These are phyloP conservation scores for Myriosclerotinia curreyana DNA, from an alignment of 2,329 filamentous ascomycete genomes.

Conservation along the genomic window DNA sequence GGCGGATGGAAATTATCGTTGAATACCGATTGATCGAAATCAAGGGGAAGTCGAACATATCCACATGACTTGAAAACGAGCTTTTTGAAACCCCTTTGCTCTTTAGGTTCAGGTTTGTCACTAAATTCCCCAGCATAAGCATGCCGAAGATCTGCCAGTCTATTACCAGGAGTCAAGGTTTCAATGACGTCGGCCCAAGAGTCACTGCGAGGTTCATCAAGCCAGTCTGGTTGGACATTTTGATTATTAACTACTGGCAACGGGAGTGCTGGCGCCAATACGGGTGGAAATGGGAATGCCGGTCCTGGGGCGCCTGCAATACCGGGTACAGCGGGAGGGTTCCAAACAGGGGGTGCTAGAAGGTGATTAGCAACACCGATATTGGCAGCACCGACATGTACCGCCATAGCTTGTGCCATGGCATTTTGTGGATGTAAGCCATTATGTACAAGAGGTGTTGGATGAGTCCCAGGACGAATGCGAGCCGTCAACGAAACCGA, in stretches of 20 bases:
- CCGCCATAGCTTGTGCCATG: constrained; percentile 15
- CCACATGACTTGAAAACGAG: constrained; percentile 38
- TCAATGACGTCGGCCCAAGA: constrained; percentile 53
- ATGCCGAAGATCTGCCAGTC: constrained; percentile 44
- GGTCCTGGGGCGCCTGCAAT: background rate
- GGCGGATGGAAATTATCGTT: constrained; percentile 21
- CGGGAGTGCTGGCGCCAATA: background rate
- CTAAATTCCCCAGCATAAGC: constrained; percentile 39
- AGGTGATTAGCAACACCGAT: background rate
- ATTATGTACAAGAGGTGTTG: constrained; percentile 24
- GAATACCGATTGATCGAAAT: constrained; percentile 35
- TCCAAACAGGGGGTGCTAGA: background rate
- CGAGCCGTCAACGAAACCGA: constrained; percentile 62
- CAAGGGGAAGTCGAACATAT: constrained; percentile 36
- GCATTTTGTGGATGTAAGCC: constrained; percentile 14
- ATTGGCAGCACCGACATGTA: background rate
- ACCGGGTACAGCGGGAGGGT: background rate
- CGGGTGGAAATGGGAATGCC: background rate
- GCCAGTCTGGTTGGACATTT: constrained; percentile 32
- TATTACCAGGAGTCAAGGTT: constrained; percentile 48
- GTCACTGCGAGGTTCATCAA: constrained; percentile 42
- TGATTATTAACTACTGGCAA: constrained; percentile 16
- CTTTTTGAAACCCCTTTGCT: constrained; percentile 29
- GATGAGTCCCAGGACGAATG: constrained; percentile 34
- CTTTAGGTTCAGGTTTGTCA: constrained; percentile 30